A percentile compares a stretch with the other conserved stretches of the same genome.
Conservation (phyloP, 352 stramenopile species). For the Phytopythium litorale region DNA sequence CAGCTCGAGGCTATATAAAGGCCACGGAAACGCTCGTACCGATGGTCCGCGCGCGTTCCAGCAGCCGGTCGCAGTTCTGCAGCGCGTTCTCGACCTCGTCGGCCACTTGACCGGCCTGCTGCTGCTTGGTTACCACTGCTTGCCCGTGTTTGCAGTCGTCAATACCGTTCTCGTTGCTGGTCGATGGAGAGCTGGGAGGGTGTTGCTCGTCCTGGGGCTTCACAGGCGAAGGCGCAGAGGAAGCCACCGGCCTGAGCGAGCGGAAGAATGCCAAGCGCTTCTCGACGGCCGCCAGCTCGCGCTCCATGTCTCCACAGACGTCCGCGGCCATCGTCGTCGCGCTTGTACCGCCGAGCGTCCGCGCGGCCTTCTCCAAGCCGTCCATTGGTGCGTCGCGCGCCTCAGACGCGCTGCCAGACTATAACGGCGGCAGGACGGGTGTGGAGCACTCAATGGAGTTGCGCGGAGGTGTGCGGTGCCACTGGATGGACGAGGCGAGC, state of each 20-base stretch:
- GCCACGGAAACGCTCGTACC: constrained; percentile 9
- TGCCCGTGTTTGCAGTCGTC: neutral
- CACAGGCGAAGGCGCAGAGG: neutral
- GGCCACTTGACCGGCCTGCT: constrained; percentile 35
- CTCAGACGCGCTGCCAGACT: neutral
- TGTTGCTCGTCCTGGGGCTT: neutral
- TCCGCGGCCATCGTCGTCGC: constrained; percentile 4
- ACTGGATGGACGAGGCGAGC: too few relatives aligned
- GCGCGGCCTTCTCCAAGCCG: neutral
- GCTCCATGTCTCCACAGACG: constrained; percentile 39
- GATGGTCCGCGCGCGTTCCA: constrained; percentile 26
- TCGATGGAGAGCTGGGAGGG: constrained; percentile 1
- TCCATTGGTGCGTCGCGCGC: neutral
- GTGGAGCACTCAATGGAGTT: too few relatives aligned
- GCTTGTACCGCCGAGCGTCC: neutral
- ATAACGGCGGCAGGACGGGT: too few relatives aligned
- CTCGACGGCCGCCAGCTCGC: constrained; percentile 35
- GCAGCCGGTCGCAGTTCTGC: constrained; percentile 43
- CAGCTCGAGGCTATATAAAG: neutral
- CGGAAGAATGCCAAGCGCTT: constrained; percentile 29
- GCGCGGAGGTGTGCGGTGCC: too few relatives aligned
- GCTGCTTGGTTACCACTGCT: constrained; percentile 15
- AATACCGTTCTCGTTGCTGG: neutral
- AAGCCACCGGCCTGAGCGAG: neutral
- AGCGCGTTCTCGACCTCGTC: constrained; percentile 57